Evolutionary conservation across 345 rosid genomes (phyloP), one percentile per base, ranked within the genome.

Genomic region (Populus ilicifolia): DNA sequence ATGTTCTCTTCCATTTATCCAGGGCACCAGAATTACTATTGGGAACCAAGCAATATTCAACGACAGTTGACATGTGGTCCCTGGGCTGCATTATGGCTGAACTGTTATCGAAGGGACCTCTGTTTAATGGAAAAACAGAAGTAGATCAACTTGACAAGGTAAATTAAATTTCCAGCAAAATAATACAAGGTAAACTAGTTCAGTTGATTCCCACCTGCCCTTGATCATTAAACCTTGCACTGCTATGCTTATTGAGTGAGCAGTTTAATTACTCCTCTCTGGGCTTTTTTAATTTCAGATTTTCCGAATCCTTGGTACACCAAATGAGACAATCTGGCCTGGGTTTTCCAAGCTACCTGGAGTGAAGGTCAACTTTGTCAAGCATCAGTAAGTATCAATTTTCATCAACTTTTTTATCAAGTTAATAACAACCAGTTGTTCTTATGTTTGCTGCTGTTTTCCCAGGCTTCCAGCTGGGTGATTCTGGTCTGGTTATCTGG

Each of bases 1-100:
- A 70, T 29, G 71, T 21, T 29, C 12, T 74, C 18, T 38, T 77
- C 33, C 63, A 25, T 75, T 77, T 82, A 74, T 80, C 72, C 87
- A 96, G 99, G 90, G 99, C 99, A 65, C 99, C 99, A 72, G 99
- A 96, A 84, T 97, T 96, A 81, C 95, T 96, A 36, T 83, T 96
- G 87, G 99, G 99, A 81, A 88, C 89, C 33, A 92, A 88, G 82
- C 97, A 90, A 74, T 96, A 96, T 88, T 96, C 99, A 71, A 96
- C 98, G 29, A 96, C 99, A 50, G 91, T 96, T 87, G 99, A 96
- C 88, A 94, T 96, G 99, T 96, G 99, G 99, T 96, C 99, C 30
- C 82, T 96, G 71, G 99, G 99, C 65, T 96, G 99, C 83, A 94
- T 96, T 62, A 96, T 96, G 99, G 97, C 98, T 69, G 99, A 96